These are phyloP conservation scores for Geotrichum restrictum DNA, from an alignment of 1,139 yeast species.

Conservation along the genomic window DNA sequence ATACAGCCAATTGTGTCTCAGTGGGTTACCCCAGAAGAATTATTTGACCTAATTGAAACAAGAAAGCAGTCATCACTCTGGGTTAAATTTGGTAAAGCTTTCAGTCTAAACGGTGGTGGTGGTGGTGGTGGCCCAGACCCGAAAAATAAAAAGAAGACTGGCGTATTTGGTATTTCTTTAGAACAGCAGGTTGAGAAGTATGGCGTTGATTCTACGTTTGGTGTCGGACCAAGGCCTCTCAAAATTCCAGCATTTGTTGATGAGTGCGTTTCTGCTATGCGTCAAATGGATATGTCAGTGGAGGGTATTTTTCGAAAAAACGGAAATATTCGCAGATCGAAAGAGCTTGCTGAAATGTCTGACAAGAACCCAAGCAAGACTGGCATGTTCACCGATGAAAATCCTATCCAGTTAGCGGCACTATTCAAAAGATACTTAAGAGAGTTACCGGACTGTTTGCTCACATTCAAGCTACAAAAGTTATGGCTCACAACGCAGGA, in stretches of 20 bases:
- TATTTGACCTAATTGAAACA: constrained; percentile 52
- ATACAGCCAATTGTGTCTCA: constrained; percentile 42
- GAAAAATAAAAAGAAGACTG: constrained; percentile 33
- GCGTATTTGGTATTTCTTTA: constrained; percentile 79
- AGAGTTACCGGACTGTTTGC: constrained; percentile 86
- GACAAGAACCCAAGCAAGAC: constrained; percentile 69
- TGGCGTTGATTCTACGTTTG: constrained; percentile 83
- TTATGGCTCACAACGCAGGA: constrained; percentile 75
- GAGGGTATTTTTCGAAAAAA: constrained; percentile 96
- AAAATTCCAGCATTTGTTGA: constrained; percentile 84
- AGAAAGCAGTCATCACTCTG: constrained; percentile 56
- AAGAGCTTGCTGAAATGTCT: constrained; percentile 69
- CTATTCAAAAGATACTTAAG: constrained; percentile 85
- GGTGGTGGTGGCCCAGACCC: constrained; percentile 19
- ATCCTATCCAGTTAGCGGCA: constrained; percentile 92
- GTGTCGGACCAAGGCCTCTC: constrained; percentile 76
- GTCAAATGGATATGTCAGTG: constrained; percentile 91
- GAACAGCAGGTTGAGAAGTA: constrained; percentile 65
- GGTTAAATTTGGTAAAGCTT: constrained; percentile 60
- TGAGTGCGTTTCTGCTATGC: constrained; percentile 76
- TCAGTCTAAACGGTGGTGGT: constrained; percentile 33
- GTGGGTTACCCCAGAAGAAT: constrained; percentile 49
- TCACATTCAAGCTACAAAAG: constrained; percentile 72
- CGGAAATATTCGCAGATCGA: constrained; percentile 83
- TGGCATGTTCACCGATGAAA: constrained; percentile 72